Percentiles rank a stretch among this genome's conserved stretches.
Conservation (phyloP, 169 alveolate species). For the Plasmodium falciparum region DNA sequence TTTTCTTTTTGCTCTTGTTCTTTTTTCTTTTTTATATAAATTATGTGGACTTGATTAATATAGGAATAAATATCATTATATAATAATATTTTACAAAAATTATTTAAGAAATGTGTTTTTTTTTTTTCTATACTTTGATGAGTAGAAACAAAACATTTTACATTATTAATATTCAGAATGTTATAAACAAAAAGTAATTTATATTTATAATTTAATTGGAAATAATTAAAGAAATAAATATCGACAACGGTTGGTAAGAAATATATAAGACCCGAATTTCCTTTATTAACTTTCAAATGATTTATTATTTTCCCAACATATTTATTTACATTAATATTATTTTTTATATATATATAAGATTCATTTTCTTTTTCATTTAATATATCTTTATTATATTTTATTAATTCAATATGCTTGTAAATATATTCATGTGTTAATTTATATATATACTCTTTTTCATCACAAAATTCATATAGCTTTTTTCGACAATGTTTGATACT, state of each 20-base stretch:
- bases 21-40: slow-evolving; percentile 15
- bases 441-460: slow-evolving; percentile 40
- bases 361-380: not conserved
- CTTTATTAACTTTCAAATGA: slow-evolving; percentile 61
- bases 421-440: slow-evolving; percentile 42
- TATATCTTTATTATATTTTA: slow-evolving; percentile 1
- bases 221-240: slow-evolving; percentile 68
- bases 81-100: slow-evolving; percentile 46
- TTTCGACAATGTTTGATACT: slow-evolving; percentile 23
- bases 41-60: slow-evolving; percentile 25
- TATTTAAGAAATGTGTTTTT: slow-evolving; percentile 47
- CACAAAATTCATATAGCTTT: slow-evolving; percentile 47
- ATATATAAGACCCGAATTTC: slow-evolving; percentile 41
- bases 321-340: slow-evolving; percentile 40
- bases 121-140: slow-evolving; percentile 22
- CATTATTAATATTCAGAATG: slow-evolving; percentile 32
- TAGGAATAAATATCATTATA: slow-evolving; percentile 23
- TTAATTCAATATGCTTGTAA: slow-evolving; percentile 40
- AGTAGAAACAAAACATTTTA: not conserved
- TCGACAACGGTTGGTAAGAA: slow-evolving; percentile 56
- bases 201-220: slow-evolving; percentile 33
- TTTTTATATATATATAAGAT: not conserved
- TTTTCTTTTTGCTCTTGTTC: slow-evolving; percentile 1
- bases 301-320: slow-evolving; percentile 64
- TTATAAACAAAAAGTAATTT: slow-evolving; percentile 53